Conservation (phyloP, 1,284 basidiomycete genomes). For the Prillingera fragicola region DNA sequence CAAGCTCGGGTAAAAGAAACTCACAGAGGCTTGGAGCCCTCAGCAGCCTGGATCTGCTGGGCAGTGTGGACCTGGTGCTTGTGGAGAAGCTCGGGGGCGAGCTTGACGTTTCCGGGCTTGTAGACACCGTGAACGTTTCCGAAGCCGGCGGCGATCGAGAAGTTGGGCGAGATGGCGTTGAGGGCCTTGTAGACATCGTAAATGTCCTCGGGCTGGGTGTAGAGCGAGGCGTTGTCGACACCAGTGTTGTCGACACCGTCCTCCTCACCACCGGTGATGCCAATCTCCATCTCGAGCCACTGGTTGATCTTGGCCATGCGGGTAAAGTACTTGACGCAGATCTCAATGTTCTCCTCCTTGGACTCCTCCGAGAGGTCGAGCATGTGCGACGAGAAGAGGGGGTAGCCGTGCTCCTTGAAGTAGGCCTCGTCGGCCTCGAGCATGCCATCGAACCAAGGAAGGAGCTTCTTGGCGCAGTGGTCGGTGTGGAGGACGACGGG, state of each 20-base stretch:
- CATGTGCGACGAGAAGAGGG: conserved; percentile 89
- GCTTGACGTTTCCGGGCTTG: conserved; percentile 87
- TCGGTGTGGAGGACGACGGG: conserved; percentile 98
- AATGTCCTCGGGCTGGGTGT: conserved; percentile 97
- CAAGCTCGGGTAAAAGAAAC: conserved; percentile 33
- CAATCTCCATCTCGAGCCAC: conserved; percentile 99
- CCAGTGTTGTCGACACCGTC: conserved; percentile 96
- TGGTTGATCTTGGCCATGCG: conserved; percentile 86
- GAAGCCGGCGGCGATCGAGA: conserved; percentile 87
- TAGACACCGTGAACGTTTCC: conserved; percentile 96
- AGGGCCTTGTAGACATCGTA: conserved; percentile 86
- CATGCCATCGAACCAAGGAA: conserved; percentile 99
- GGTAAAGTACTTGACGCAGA: conserved; percentile 90
- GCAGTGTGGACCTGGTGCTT: conserved; percentile 84
- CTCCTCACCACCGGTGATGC: conserved; percentile 99
- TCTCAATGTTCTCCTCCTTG: conserved; percentile 95
- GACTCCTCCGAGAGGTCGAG: conserved; percentile 97
- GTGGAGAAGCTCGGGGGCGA: conserved; percentile 84
- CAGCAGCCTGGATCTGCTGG: conserved; percentile 62
- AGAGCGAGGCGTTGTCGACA: conserved; percentile 88
- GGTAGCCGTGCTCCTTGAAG: conserved; percentile 81
- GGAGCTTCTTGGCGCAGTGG: conserved; percentile 97
- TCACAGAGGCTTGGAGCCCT: conserved; percentile 61
- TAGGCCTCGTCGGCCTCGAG: conserved; percentile 92
- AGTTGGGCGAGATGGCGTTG: conserved; percentile 81